Evolutionary conservation across 2,329 filamentous ascomycete species (phyloP).

Genomic region (Diaporthe velutina): DNA sequence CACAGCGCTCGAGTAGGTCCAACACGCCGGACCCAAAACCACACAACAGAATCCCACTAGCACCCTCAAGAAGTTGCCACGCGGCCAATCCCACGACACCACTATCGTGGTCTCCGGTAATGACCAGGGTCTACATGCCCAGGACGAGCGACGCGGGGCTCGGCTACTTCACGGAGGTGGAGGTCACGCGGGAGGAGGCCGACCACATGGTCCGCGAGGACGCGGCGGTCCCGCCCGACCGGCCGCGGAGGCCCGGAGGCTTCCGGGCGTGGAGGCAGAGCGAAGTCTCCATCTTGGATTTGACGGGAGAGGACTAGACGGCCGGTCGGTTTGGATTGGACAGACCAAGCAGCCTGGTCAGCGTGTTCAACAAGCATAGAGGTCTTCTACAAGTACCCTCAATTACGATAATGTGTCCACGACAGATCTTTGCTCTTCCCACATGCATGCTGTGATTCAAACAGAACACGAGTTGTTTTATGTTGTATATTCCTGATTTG

Average conservation of each 20-base stretch:
- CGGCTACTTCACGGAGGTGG: conserved; percentile 47
- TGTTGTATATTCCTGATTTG: conserved; percentile 28
- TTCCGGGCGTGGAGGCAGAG: conserved; percentile 41
- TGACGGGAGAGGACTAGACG: conserved; percentile 43
- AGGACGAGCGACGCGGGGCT: conserved; percentile 41
- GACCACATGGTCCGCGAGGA: conserved; percentile 39
- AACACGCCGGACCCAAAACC: not conserved
- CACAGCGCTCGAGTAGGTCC: not conserved
- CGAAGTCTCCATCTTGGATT: conserved; percentile 43
- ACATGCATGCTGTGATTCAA: not conserved
- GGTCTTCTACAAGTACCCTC: not conserved
- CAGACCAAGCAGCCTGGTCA: not conserved
- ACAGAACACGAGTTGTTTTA: not conserved
- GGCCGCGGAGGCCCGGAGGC: not conserved
- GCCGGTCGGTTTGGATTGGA: not conserved
- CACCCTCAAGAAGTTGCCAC: not conserved
- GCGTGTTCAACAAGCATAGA: not conserved
- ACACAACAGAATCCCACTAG: not conserved
- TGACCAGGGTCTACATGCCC: conserved; percentile 45
- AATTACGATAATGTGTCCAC: not conserved
- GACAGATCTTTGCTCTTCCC: not conserved
- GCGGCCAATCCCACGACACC: not conserved
- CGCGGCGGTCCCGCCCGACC: not conserved
- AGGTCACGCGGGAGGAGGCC: conserved; percentile 43
- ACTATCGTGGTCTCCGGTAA: not conserved